A percentile compares a stretch with the other conserved stretches of the same genome.
phyloP scores from a whole-genome alignment of 441 rosid species.

The Arabidopsis lyrata region DNA sequence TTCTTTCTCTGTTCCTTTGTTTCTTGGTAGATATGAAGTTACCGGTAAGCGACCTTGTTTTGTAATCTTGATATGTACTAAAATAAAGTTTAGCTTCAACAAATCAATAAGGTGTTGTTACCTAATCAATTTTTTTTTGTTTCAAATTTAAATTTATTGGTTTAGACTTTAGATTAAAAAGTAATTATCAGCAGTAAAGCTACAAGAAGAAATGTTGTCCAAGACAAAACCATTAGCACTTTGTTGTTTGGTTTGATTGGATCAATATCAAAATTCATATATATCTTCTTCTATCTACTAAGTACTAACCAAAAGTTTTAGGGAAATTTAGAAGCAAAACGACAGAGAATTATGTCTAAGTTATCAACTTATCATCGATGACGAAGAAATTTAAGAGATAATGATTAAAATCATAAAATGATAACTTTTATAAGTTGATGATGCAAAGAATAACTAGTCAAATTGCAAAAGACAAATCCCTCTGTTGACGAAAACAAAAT shows the following conservation, averaged over 20 bases:
- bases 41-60: slow-evolving; percentile 9
- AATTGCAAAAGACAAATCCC: slow-evolving; percentile 25
- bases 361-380: slow-evolving; percentile 25
- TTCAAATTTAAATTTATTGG: not conserved
- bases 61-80: slow-evolving; percentile 7
- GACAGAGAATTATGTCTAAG: slow-evolving; percentile 12
- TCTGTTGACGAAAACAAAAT: slow-evolving; percentile 8
- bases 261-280: not conserved
- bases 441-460: slow-evolving; percentile 36
- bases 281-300: not conserved
- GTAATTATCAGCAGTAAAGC: not conserved
- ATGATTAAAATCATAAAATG: slow-evolving; percentile 32
- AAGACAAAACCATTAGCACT: not conserved
- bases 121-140: not conserved
- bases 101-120: not conserved
- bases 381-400: slow-evolving; percentile 33
- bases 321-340: slow-evolving; percentile 11
- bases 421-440: slow-evolving; percentile 29
- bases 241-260: not conserved
- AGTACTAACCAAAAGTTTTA: not conserved
- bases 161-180: not conserved
- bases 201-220: not conserved
- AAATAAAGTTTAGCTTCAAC: not conserved
- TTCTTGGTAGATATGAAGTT: slow-evolving; percentile 6
- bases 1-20: slow-evolving; percentile 3